These are phyloP conservation scores for Arctostaphylos glauca DNA, from an alignment of 148 eudicot genomes.

Conservation along the genomic window DNA sequence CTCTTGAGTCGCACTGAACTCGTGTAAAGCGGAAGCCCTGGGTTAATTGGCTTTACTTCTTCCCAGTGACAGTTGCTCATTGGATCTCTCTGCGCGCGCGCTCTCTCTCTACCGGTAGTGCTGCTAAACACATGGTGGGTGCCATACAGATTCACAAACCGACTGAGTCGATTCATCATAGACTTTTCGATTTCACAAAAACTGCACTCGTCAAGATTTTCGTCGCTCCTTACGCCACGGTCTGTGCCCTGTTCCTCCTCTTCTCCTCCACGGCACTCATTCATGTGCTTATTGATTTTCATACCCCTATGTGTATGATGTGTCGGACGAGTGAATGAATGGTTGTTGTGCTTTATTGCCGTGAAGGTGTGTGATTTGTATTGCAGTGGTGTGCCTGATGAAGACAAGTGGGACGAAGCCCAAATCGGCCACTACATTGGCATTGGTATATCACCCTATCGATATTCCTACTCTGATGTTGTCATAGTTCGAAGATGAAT, in stretches of 20 bases:
- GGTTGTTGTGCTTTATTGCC: neutral
- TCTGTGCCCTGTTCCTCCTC: constrained; percentile 16
- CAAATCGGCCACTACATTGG: constrained; percentile 84
- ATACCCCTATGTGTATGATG: neutral
- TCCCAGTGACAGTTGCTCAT: neutral
- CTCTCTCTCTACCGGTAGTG: neutral
- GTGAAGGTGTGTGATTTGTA: constrained; percentile 73
- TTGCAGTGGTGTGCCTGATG: constrained; percentile 71
- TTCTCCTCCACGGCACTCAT: neutral
- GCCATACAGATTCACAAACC: constrained; percentile 27
- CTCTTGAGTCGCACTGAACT: no score
- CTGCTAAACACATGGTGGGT: constrained; percentile 9
- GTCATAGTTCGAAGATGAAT: no score
- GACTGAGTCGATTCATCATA: constrained; percentile 45
- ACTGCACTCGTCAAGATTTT: constrained; percentile 84
- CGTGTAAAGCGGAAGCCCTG: no score
- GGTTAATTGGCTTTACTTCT: neutral
- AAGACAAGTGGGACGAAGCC: constrained; percentile 78
- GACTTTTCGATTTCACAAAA: constrained; percentile 76
- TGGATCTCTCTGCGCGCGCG: neutral
- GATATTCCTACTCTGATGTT: neutral
- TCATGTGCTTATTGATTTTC: neutral
- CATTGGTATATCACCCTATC: constrained; percentile 45
- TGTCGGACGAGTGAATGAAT: neutral
- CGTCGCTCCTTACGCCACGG: constrained; percentile 80